A percentile compares a stretch with the other conserved stretches of the same genome.
These are phyloP conservation scores for Pestalotiopsis sp. DNA, from an alignment of 2,329 filamentous ascomycete genomes.

Conservation along the genomic window DNA sequence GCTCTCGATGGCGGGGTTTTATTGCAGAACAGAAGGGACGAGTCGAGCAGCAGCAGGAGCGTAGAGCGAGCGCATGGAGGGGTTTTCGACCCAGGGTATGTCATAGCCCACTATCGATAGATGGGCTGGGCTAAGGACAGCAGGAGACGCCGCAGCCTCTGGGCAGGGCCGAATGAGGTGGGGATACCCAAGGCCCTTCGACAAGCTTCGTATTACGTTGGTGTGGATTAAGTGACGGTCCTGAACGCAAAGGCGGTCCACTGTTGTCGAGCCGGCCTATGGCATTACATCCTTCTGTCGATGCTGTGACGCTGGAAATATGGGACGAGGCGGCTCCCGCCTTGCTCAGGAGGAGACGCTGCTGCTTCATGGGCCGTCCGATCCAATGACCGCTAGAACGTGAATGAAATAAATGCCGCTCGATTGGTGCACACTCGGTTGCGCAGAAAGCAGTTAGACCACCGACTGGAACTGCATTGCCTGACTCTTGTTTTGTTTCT, in stretches of 20 bases:
- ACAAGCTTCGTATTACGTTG: conserved; percentile 5
- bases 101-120: conserved; percentile 7
- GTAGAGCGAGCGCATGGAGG: neutral
- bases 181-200: conserved; percentile 5
- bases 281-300: neutral
- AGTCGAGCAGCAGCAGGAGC: neutral
- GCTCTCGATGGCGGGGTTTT: conserved; percentile 12
- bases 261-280: conserved; percentile 3
- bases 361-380: neutral
- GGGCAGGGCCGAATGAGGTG: conserved; percentile 10
- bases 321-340: conserved; percentile 2
- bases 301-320: neutral
- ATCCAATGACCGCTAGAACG: neutral
- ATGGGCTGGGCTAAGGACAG: conserved; percentile 4
- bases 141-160: conserved; percentile 1
- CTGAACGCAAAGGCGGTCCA: neutral
- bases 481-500: neutral
- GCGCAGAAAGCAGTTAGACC: neutral
- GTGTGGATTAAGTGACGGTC: neutral
- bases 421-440: neutral
- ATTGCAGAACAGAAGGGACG: neutral
- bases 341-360: neutral
- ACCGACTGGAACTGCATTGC: neutral
- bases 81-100: conserved; percentile 8
- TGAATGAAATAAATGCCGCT: conserved; percentile 6